phyloP scores from a whole-genome alignment of 345 rosid species.

The Geranium brycei region DNA sequence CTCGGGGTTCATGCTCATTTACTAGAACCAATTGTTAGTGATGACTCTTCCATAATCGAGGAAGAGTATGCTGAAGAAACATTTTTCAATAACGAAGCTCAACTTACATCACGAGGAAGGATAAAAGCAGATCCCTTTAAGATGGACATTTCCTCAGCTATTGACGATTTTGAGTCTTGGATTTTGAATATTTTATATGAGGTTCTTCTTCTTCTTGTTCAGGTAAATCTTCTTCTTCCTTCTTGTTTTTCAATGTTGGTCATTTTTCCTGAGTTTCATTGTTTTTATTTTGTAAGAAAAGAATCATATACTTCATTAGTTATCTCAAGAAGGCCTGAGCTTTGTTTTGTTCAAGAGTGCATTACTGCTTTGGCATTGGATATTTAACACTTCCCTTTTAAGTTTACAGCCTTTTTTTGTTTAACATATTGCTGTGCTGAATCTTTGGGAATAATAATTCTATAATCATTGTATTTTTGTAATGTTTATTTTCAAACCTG shows the following conservation, averaged over 20 bases:
- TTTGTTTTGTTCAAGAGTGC: too few species aligned
- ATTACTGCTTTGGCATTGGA: too few species aligned
- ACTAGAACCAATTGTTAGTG: constrained; percentile 65
- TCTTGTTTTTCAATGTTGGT: constrained; percentile 1
- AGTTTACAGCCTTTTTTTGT: too few species aligned
- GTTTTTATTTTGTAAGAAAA: too few species aligned
- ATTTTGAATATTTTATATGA: constrained; percentile 76
- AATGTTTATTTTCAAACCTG: neutral
- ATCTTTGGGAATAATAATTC: too few species aligned
- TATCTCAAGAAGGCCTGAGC: too few species aligned
- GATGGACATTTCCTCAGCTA: constrained; percentile 47
- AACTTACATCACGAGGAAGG: constrained; percentile 36
- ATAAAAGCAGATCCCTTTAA: constrained; percentile 36
- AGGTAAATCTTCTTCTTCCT: constrained; percentile 32
- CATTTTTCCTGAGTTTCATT: too few species aligned
- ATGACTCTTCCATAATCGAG: constrained; percentile 64
- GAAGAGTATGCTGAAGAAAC: constrained; percentile 71
- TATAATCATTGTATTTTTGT: neutral
- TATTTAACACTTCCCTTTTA: too few species aligned
- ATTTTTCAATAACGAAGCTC: constrained; percentile 43
- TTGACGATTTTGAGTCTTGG: constrained; percentile 80
- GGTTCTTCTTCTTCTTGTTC: constrained; percentile 87
- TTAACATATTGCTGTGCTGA: neutral
- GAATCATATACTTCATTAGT: too few species aligned
- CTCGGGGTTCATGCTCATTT: constrained; percentile 96